These are phyloP conservation scores for Euphrasia arctica DNA, from an alignment of 305 asterid species.

Conservation along the genomic window DNA sequence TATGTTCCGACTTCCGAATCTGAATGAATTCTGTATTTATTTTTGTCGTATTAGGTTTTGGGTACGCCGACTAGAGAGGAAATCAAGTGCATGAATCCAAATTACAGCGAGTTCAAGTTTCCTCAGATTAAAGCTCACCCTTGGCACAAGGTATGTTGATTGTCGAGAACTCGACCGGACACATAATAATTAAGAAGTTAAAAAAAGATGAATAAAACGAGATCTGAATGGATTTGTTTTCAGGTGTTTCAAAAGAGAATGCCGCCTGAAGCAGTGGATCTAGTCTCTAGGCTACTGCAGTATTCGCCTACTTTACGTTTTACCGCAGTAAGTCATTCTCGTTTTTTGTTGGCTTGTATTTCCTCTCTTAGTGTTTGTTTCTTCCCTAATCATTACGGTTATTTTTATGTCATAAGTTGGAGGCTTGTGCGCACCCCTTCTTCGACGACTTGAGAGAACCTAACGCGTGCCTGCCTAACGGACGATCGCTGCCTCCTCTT, in stretches of 20 bases:
- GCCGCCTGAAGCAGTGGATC: conserved; percentile 90
- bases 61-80: conserved; percentile 99
- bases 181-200: background rate
- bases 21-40: background rate
- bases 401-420: conserved; percentile 52
- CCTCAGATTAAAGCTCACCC: conserved; percentile 98
- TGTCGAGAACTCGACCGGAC: conserved; percentile 1
- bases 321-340: conserved; percentile 69
- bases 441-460: conserved; percentile 79
- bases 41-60: conserved; percentile 47
- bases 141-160: conserved; percentile 85
- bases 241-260: conserved; percentile 77
- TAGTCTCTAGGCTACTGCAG: conserved; percentile 85
- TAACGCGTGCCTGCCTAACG: conserved; percentile 67
- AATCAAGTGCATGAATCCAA: conserved; percentile 98
- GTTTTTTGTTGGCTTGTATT: background rate
- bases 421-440: conserved; percentile 98
- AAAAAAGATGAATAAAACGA: background rate
- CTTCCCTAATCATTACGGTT: background rate
- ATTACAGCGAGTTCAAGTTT: conserved; percentile 85
- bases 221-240: conserved; percentile 22
- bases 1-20: background rate
- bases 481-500: conserved; percentile 76
- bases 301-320: conserved; percentile 87
- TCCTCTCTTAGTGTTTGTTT: background rate